Evolutionary conservation across 257 asterid species (phyloP).

Genomic region (Handroanthus guayacan): DNA sequence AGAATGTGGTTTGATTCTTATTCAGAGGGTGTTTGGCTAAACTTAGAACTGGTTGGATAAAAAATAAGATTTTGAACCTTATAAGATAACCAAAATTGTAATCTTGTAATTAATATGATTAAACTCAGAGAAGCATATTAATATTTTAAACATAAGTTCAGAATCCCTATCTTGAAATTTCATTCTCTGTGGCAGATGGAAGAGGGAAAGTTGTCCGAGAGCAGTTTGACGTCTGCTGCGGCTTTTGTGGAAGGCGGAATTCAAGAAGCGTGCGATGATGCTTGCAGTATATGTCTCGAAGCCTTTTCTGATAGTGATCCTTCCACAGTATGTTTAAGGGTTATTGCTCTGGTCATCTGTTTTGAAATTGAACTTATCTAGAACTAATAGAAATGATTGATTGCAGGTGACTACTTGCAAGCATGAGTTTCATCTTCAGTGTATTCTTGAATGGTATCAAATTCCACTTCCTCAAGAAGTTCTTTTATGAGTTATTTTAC

Average conservation of each 20-base stretch:
- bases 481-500: neutral
- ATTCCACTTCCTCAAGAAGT: neutral
- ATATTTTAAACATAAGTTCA: no score
- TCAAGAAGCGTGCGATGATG: conserved; percentile 91
- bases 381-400: conserved; percentile 23
- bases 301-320: conserved; percentile 80
- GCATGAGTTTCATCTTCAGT: conserved; percentile 92
- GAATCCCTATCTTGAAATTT: neutral
- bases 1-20: conserved; percentile 4
- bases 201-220: conserved; percentile 62
- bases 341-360: neutral
- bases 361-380: conserved; percentile 16
- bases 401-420: conserved; percentile 90
- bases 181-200: conserved; percentile 64
- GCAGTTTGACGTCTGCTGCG: conserved; percentile 71
- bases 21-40: neutral
- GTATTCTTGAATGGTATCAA: conserved; percentile 85
- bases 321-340: conserved; percentile 61
- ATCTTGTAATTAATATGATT: no score
- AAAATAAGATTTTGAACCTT: no score
- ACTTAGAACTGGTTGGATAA: no score
- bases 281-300: conserved; percentile 96
- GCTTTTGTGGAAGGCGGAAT: conserved; percentile 98
- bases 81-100: no score
- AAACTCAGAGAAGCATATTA: no score